Conservation (phyloP, 2,329 filamentous ascomycete genomes). For the Fusarium pseudocircinatum region DNA sequence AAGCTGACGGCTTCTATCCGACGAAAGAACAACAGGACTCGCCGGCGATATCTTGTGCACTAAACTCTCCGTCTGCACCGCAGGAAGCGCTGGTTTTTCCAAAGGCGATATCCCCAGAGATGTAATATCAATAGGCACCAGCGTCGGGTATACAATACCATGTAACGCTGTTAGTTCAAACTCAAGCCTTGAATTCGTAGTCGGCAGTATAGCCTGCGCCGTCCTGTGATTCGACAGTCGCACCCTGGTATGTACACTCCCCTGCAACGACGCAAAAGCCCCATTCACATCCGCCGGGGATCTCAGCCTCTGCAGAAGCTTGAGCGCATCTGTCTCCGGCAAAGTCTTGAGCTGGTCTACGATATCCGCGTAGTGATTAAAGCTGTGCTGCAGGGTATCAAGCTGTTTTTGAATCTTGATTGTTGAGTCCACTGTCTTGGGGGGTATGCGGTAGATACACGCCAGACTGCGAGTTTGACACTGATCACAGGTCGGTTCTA, state of each 20-base stretch:
- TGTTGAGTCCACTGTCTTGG: slow-evolving; percentile 2
- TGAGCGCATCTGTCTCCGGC: not conserved
- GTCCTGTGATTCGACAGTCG: not conserved
- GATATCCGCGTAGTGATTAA: not conserved
- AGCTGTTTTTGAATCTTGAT: slow-evolving; percentile 9
- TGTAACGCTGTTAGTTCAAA: slow-evolving; percentile 8
- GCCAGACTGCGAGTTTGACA: not conserved
- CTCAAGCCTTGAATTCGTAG: not conserved
- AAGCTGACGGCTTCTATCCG: not conserved
- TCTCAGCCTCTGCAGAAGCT: not conserved
- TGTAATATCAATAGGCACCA: not conserved
- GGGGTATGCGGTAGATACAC: not conserved
- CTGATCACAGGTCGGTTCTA: slow-evolving; percentile 8
- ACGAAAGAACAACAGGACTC: not conserved
- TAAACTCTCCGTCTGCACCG: not conserved
- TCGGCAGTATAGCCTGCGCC: not conserved
- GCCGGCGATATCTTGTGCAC: not conserved
- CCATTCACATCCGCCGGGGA: not conserved
- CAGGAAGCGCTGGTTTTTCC: not conserved
- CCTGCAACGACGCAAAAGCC: not conserved
- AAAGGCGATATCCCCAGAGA: not conserved
- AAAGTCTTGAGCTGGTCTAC: not conserved
- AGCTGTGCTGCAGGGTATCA: not conserved
- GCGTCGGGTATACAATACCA: not conserved
- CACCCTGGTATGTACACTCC: not conserved